phyloP scores from a whole-genome alignment of 208 protist genomes.

The Leishmania amazonensis region DNA sequence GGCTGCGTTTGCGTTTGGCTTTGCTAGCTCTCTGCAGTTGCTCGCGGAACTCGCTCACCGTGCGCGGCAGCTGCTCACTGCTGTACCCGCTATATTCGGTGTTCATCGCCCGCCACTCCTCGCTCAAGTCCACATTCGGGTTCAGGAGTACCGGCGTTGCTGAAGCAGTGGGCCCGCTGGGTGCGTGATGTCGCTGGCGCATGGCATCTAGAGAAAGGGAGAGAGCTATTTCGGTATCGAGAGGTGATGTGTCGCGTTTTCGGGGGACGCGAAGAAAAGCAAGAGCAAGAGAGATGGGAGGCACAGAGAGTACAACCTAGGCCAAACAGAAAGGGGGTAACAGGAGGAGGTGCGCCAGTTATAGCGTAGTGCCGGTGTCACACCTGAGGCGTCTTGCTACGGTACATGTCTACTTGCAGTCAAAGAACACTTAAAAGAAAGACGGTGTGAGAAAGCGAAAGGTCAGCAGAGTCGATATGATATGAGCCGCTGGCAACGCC shows the following conservation, averaged over 20 bases:
- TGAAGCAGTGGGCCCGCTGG: not conserved
- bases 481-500: not conserved
- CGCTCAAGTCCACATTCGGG: constrained; percentile 16
- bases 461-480: not conserved
- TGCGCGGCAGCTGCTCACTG: constrained; percentile 12
- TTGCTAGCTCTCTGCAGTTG: constrained; percentile 12
- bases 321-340: not conserved
- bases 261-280: not conserved
- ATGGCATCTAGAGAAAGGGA: not conserved
- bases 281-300: not conserved
- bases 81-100: not conserved
- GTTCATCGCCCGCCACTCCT: constrained; percentile 27
- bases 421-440: not conserved
- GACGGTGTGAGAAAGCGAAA: not conserved
- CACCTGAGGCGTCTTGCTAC: not conserved
- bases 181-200: not conserved
- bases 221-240: not conserved
- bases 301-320: not conserved
- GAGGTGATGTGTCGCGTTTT: not conserved
- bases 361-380: not conserved
- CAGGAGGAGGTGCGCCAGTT: not conserved
- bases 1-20: constrained; percentile 12
- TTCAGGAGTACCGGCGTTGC: constrained; percentile 1
- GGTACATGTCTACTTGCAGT: not conserved
- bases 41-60: constrained; percentile 31